phyloP scores from a whole-genome alignment of 1,284 basidiomycete genomes.

The Entoloma clypeatum region DNA sequence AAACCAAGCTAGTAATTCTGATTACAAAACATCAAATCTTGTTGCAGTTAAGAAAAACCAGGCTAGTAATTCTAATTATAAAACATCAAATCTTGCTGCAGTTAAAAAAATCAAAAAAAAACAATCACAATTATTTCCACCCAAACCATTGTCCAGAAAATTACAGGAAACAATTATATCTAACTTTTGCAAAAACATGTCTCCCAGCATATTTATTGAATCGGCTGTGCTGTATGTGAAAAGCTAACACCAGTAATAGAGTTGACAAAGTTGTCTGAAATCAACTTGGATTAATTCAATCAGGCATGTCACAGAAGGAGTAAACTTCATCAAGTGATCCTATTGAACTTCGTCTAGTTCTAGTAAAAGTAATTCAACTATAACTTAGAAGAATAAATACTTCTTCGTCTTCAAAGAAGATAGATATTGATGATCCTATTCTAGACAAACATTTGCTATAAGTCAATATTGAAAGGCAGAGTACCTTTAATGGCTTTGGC shows the following conservation, averaged over 20 bases:
- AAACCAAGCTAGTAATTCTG: not conserved
- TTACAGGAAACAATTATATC: not conserved
- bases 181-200: slow-evolving; percentile 1
- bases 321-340: not conserved
- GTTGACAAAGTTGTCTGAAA: not conserved
- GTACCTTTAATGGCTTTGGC: not conserved
- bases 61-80: not conserved
- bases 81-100: not conserved
- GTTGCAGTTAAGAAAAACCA: slow-evolving; percentile 1
- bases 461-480: too few relatives aligned
- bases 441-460: too few relatives aligned
- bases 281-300: slow-evolving; percentile 2
- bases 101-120: not conserved
- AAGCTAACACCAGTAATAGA: not conserved
- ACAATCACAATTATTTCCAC: slow-evolving; percentile 4
- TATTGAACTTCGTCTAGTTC: too few relatives aligned
- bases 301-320: too few relatives aligned
- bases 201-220: not conserved
- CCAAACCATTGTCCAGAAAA: not conserved
- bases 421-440: slow-evolving; percentile 4
- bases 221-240: too few relatives aligned
- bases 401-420: too few relatives aligned
- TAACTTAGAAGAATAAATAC: too few relatives aligned
- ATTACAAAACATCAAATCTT: not conserved
- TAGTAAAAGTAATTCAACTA: too few relatives aligned